A percentile compares a stretch with the other conserved stretches of the same genome.
phyloP scores from a whole-genome alignment of 495 filamentous ascomycete species.

The Aspergillus funiculosus region DNA sequence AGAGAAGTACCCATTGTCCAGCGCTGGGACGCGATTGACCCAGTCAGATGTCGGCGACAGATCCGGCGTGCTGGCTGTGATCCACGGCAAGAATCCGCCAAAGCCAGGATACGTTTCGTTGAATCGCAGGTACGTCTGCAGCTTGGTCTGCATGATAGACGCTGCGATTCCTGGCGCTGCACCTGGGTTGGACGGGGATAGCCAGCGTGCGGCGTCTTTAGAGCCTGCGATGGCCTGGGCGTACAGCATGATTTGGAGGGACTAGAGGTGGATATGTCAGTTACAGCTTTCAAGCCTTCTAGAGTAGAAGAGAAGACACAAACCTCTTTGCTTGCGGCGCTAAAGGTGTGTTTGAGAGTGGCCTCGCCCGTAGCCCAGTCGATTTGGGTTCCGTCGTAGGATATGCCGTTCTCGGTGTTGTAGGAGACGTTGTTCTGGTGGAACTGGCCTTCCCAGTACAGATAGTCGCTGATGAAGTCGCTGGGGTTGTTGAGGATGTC shows the following conservation, averaged over 20 bases:
- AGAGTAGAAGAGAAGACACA: not conserved
- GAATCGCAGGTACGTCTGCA: not conserved
- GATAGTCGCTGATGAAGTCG: not conserved
- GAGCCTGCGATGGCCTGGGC: not conserved
- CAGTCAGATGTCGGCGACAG: not conserved
- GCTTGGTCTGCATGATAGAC: not conserved
- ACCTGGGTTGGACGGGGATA: not conserved
- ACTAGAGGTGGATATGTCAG: not conserved
- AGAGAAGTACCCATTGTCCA: not conserved
- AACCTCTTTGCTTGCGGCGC: not conserved
- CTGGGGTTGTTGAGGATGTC: not conserved
- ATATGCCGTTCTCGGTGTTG: not conserved
- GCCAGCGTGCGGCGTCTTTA: not conserved
- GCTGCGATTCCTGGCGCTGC: not conserved
- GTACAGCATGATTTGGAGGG: not conserved
- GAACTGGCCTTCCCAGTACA: not conserved
- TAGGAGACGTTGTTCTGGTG: not conserved
- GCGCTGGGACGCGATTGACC: not conserved
- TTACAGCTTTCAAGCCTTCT: not conserved
- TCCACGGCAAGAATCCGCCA: not conserved
- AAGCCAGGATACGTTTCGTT: not conserved
- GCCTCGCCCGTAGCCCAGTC: not conserved
- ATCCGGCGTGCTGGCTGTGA: not conserved
- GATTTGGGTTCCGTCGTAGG: not conserved
- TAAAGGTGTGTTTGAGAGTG: not conserved